phyloP scores from a whole-genome alignment of 768 basidiomycete genomes.

The Collybiopsis luxurians region DNA sequence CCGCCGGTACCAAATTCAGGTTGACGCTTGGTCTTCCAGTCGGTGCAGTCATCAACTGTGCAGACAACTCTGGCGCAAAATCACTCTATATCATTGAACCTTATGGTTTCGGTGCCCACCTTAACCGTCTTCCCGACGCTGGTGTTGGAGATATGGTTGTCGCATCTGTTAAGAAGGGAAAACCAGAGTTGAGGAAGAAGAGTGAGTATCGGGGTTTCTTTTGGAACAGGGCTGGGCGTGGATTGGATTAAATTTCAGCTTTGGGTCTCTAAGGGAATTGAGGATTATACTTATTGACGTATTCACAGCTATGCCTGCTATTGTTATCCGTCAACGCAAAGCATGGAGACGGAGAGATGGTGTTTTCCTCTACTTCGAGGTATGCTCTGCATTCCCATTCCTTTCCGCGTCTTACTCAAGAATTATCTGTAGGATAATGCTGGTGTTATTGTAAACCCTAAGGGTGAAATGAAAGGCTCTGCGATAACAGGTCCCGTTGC shows the following conservation, averaged over 20 bases:
- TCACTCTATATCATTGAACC: conserved; percentile 94
- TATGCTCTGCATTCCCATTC: conserved; percentile 24
- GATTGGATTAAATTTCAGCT: too few species aligned
- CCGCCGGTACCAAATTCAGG: conserved; percentile 95
- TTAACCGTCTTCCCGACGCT: conserved; percentile 96
- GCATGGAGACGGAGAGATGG: conserved; percentile 98
- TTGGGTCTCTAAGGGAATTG: too few species aligned
- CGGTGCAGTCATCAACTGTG: conserved; percentile 94
- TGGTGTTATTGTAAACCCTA: conserved; percentile 96
- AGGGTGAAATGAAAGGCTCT: conserved; percentile 99
- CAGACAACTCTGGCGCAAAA: conserved; percentile 99
- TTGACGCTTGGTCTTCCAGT: conserved; percentile 93
- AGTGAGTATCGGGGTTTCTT: conserved; percentile 52
- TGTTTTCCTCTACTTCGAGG: conserved; percentile 98
- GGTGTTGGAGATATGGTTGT: conserved; percentile 96
- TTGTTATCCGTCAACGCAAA: conserved; percentile 97
- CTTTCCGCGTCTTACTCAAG: not conserved
- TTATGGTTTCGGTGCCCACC: conserved; percentile 91
- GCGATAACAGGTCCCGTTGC: conserved; percentile 96
- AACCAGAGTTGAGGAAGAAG: conserved; percentile 99
- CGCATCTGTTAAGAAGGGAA: conserved; percentile 99
- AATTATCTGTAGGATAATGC: conserved; percentile 70
- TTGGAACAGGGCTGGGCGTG: too few species aligned
- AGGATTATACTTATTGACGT: conserved; percentile 10
- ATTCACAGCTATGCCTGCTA: conserved; percentile 86